Evolutionary conservation across 768 basidiomycete species (phyloP), one percentile per base, ranked within the genome.

Genomic region (Lactarius pseudohatsudake): DNA sequence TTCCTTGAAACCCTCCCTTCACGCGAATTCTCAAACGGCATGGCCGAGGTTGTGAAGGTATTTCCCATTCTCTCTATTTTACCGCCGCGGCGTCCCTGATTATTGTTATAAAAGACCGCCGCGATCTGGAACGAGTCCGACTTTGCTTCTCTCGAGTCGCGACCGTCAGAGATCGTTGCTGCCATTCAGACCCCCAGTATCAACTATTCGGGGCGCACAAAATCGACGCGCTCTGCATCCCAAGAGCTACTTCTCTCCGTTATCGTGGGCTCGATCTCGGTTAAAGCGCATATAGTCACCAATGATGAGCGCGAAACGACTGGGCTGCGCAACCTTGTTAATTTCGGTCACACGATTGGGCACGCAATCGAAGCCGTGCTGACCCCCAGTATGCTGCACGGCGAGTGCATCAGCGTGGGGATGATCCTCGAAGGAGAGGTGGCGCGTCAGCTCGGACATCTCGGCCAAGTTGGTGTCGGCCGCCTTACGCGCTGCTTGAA

Each of bases 11-110:
- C 93, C 1, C 86, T 99, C 2, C 96, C 96, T 0, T 77, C 86
- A 38, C 83, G 96, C 62, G 97, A 98, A 76, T 94, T 98, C 68
- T 91, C 93, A n/a, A 98, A 98, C 73, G 96, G 97, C 43, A 96
- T 99, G 91, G 96, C 97, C 0, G 96, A 99, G 76, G 90, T 98
- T 3, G 88, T 98, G 75, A 99, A 99, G 86, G 95, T 93, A 36
- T 55, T 59, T 40, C 40, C n/a, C 36, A 22, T 67, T 45, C 9
- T n/a, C 30, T 20, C 32, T 30, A 34, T 36, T 10, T 57, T 50
- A 18, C 20, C 16, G 4, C 26, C n/a, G 6, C 18, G 20, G 5
- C 30, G 32, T 36, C 26, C 26, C 59, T 41, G 13, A 30, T 41
- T 15, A 7, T 4, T 47, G 28, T 26, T 18, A 60, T 8, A 61